phyloP scores from a whole-genome alignment of 805 yeast species.

The Candida patagonica region DNA sequence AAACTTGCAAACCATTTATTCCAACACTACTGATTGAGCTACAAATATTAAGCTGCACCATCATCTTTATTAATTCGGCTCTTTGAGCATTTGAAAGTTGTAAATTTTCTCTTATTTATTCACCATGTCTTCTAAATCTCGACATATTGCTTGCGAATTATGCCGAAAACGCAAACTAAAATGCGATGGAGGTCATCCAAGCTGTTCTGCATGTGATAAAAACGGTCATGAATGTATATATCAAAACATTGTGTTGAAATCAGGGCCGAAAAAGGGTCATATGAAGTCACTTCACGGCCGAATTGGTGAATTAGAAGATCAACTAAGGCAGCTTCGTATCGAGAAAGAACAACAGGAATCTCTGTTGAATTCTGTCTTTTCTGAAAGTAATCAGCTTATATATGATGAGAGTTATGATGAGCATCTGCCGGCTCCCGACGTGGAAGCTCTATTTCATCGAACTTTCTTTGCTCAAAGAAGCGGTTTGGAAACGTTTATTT shows the following conservation, averaged over 20 bases:
- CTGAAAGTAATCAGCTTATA: too few relatives aligned
- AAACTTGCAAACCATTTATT: too few relatives aligned
- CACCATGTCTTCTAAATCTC: too few relatives aligned
- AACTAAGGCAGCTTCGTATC: background rate
- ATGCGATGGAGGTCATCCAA: conserved; percentile 27
- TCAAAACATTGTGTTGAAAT: conserved; percentile 21
- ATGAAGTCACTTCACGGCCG: conserved; percentile 25
- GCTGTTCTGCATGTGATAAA: conserved; percentile 26
- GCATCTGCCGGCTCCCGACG: background rate
- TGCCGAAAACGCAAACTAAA: conserved; percentile 28
- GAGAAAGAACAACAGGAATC: too few relatives aligned
- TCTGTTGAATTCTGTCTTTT: too few relatives aligned
- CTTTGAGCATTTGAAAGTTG: too few relatives aligned
- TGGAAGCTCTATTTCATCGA: background rate
- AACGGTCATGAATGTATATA: conserved; percentile 24
- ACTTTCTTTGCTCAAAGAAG: background rate
- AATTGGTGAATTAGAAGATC: conserved; percentile 20
- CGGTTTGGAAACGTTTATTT: background rate
- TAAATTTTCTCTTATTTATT: too few relatives aligned
- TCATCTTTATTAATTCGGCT: too few relatives aligned
- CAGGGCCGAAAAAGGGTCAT: conserved; percentile 29
- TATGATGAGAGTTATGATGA: background rate
- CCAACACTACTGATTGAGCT: too few relatives aligned
- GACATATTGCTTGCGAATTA: conserved; percentile 25
- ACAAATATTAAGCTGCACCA: too few relatives aligned